Base-by-base conservation (phyloP, 345 rosid genomes). In the Carallia pectinifolia region DNA sequence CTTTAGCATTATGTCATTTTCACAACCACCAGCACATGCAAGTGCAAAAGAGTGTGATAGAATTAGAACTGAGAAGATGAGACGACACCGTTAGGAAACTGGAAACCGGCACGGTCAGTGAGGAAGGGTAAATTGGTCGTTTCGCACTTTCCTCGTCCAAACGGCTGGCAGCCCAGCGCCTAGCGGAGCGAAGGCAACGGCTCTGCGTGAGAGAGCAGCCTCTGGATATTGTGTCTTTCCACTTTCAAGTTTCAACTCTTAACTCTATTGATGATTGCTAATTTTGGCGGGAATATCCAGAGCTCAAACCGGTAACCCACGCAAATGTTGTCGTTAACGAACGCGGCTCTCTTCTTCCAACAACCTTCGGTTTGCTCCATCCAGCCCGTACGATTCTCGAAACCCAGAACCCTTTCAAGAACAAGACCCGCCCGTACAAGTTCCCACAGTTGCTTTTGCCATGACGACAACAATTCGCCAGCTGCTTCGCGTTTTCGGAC, bases 251-350 rank as follows among this genome's bases (percentile, higher is more conserved):
- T 44, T 44, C 50, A 44, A 44, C 50, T 44, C 50, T 2, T 2
- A 40, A 13, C 17, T 33, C 34, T 37, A 29, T 62, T 59, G 15
- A 16, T 47, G 60, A 62, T 62, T 63, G 66, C 72, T 80, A 71
- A 27, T 68, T 68, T 67, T 64, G 64, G 60, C 60, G 60, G 60
- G 34, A 56, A 27, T 2, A 0, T 7, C 27, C 31, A 29, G 59
- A 55, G 27, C 47, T 9, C 48, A 1, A 13, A 44, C 44, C 44
- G 52, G 55, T 27, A 61, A 40, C 39, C 15, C 36, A 62, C 69
- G 61, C 68, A 65, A 89, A 72, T 91, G 95, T 79, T 83, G 64
- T 81, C 90, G 0, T 75, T 81, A 86, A 39, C 50, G 0, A 44
- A 44, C 79, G 52, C 64, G 64, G 31, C n/a, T 71, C 31, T 73